A percentile compares a stretch with the other conserved stretches of the same genome.
These are phyloP conservation scores for Hexamita inflata DNA, from an alignment of 208 protist genomes.

Conservation along the genomic window DNA sequence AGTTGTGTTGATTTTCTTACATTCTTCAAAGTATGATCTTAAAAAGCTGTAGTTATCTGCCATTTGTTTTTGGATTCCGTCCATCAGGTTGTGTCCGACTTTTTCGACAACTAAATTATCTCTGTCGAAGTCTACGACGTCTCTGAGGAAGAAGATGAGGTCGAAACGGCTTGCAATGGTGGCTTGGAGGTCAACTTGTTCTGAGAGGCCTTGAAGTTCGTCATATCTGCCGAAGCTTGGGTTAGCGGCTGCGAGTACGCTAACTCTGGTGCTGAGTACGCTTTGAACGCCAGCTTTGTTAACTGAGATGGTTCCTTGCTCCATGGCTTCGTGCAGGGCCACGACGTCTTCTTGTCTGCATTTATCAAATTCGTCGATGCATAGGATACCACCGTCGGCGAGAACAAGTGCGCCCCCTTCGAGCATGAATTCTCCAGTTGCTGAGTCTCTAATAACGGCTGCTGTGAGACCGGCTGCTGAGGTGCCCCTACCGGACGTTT, in stretches of 20 bases:
- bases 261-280: conserved; percentile 92
- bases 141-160: conserved; percentile 69
- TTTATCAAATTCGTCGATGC: conserved; percentile 99
- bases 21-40: not conserved
- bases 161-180: conserved; percentile 90
- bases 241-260: conserved; percentile 97
- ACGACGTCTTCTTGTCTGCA: conserved; percentile 88
- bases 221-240: conserved; percentile 69
- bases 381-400: conserved; percentile 96
- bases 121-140: conserved; percentile 45
- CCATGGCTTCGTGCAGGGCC: conserved; percentile 99
- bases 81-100: not conserved
- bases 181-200: conserved; percentile 74
- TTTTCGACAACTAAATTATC: conserved; percentile 39
- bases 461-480: conserved; percentile 56
- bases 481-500: conserved; percentile 94
- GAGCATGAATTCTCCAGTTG: conserved; percentile 80
- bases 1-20: not conserved
- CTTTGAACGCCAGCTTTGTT: conserved; percentile 93
- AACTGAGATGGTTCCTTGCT: conserved; percentile 59
- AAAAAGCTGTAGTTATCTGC: too few species aligned
- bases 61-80: not conserved
- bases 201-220: conserved; percentile 50
- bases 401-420: conserved; percentile 99
- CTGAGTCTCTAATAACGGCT: conserved; percentile 49